Evolutionary conservation across 805 yeast species (phyloP), one percentile per base, ranked within the genome.

Genomic region (Grigorovia transvaalensis): DNA sequence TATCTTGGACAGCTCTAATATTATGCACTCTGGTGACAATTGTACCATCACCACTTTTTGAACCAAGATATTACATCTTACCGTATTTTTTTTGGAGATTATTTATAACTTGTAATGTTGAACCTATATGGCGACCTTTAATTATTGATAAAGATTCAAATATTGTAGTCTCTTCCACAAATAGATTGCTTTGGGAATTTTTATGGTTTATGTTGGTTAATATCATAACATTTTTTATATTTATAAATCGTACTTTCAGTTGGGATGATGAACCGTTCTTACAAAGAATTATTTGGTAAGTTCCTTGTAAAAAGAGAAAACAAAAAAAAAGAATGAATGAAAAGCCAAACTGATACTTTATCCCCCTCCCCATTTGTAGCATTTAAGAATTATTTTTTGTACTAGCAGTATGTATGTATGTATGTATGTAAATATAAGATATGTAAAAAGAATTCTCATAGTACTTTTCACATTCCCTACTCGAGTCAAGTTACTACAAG

Each of bases 21-120:
- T 66, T 68, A 0, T 82, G 89, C 45, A 72, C 79, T 0, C 59
- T 74, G 1, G 65, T 80, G 6, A 84, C 93, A 0, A 72, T 93
- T 19, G 78, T 85, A 0, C 96, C 98, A 19, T 83, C 96, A 0
- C 99, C 98, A 5, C 72, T 93, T 56, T 82, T 93, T 61, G 99
- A 93, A 67, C 96, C 97, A 48, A 78, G 99, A 53, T 93, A 93
- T 65, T 93, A 84, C 66, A 86, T 91, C 48, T 59, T 88, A 5
- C 97, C 98, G 4, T 81, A 79, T 62, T 64, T 85, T 12, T 66
- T 89, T 43, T 88, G 90, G 80, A 77, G 97, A 58, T 50, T 87
- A 2, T 75, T 80, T 52, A 66, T 76, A 15, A 67, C 68, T 12
- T 62, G 67, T 48, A 58, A 59, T 47, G 63, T 65, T 13, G 79